Evolutionary conservation across 441 rosid genomes (phyloP).

Genomic region (Euphorbia celastroides): DNA sequence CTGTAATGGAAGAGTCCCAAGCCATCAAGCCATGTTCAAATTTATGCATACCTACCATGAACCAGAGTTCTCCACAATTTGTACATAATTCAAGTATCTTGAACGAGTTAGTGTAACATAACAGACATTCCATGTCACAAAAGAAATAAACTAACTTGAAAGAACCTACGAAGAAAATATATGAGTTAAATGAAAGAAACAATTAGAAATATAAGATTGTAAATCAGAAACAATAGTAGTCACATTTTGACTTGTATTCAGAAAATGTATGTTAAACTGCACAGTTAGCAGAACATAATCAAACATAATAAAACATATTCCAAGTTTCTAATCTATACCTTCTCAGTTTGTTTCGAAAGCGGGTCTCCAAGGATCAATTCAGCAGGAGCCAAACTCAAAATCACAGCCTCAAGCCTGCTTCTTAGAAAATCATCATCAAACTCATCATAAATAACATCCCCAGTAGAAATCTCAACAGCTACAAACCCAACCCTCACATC

Average conservation of each 20-base stretch:
- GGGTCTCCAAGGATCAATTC: slow-evolving; percentile 82
- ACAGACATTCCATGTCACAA: not conserved
- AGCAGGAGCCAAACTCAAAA: slow-evolving; percentile 76
- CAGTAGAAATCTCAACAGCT: slow-evolving; percentile 85
- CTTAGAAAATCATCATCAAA: slow-evolving; percentile 65
- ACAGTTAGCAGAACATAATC: not conserved
- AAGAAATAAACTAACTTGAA: not conserved
- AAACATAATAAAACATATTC: not conserved
- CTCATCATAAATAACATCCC: slow-evolving; percentile 81
- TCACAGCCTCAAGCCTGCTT: slow-evolving; percentile 77
- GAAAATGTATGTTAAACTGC: not conserved
- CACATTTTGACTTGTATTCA: not conserved
- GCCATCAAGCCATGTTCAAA: slow-evolving; percentile 13
- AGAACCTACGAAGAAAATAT: not conserved
- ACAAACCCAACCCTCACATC: slow-evolving; percentile 73
- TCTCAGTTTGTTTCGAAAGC: slow-evolving; percentile 69
- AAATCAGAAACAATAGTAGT: not conserved
- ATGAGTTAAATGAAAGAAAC: not conserved
- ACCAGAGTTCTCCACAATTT: not conserved
- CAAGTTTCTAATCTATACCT: slow-evolving; percentile 36
- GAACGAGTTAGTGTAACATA: not conserved
- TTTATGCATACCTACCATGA: not conserved
- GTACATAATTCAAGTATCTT: not conserved
- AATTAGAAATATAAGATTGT: not conserved
- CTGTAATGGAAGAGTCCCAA: slow-evolving; percentile 34